phyloP scores from a whole-genome alignment of 2,329 filamentous ascomycete species.

The Escovopsis sp. region DNA sequence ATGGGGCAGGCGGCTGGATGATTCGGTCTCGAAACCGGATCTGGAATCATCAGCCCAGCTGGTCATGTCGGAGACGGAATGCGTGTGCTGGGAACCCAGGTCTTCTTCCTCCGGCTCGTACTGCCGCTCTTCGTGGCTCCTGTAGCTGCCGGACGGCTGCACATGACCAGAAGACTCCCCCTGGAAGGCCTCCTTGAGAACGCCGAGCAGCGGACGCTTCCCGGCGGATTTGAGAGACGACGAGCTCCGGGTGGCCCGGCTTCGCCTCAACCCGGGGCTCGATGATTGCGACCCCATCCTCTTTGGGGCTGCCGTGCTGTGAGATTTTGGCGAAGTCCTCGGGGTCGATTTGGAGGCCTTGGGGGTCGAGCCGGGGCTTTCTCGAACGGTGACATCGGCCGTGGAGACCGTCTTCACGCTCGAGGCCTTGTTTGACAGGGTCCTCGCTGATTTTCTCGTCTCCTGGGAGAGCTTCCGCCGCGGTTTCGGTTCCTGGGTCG shows the following conservation, averaged over 20 bases:
- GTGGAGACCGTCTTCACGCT: slow-evolving; percentile 1
- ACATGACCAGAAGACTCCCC: slow-evolving; percentile 41
- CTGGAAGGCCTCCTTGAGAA: slow-evolving; percentile 45
- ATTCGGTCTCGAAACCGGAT: slow-evolving; percentile 6
- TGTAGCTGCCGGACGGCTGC: slow-evolving; percentile 30
- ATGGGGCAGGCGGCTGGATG: slow-evolving; percentile 8
- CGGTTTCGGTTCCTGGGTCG: neutral
- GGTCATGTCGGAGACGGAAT: slow-evolving; percentile 5
- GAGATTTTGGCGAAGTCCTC: neutral
- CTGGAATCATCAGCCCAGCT: slow-evolving; percentile 4
- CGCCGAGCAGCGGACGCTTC: slow-evolving; percentile 41
- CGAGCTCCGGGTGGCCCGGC: slow-evolving; percentile 36
- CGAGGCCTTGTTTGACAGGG: slow-evolving; percentile 8
- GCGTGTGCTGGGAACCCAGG: slow-evolving; percentile 6
- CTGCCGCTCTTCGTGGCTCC: slow-evolving; percentile 29
- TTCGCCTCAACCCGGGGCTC: slow-evolving; percentile 34
- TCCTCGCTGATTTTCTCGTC: slow-evolving; percentile 9
- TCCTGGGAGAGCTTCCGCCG: slow-evolving; percentile 12
- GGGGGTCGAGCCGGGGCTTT: slow-evolving; percentile 1
- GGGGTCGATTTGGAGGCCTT: slow-evolving; percentile 1
- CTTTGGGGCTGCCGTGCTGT: neutral
- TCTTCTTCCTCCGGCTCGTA: slow-evolving; percentile 12
- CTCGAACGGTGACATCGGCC: neutral
- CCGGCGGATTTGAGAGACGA: slow-evolving; percentile 31
- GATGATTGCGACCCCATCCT: slow-evolving; percentile 19